Evolutionary conservation across 176 grass and related monocot genomes (phyloP), one percentile per base, ranked within the genome.

Genomic region (Musa beccarii): DNA sequence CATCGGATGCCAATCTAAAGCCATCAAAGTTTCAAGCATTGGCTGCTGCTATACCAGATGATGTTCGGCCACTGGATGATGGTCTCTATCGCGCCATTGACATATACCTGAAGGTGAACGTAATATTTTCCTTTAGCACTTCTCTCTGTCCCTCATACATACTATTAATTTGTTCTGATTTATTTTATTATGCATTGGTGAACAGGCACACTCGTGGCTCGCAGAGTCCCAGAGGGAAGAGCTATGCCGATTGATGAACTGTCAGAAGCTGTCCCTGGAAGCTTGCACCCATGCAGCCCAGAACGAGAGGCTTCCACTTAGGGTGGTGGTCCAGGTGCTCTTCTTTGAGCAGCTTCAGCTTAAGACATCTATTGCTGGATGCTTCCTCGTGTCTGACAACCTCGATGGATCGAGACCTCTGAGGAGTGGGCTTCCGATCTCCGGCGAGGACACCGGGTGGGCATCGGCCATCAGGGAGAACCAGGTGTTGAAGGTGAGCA

Each of bases 291-390:
- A 96, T 15, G 87, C 87, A 0, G 89, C 89, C 0, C 89, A 89
- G 76, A 96, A 96, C 22, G 85, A 89, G 64, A 82, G 92, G 34
- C 87, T 96, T 54, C 92, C 92, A 0, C 83, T 96, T 6, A 83
- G 92, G 8, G 69, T 83, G 51, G 78, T 96, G 9, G 80, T 96
- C 66, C 89, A 89, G 71, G 89, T 96, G 9, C 84, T 96, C 69
- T 96, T 96, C 83, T 96, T 92, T 7, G 92, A 96, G 80, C 92
- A 96, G 76, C 89, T 96, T 70, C 89, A 85, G 78, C 83, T 96
- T 10, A 79, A 87, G 20, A 96, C 80, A 75, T 85, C 83, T 63
- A 92, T 96, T 14, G 85, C 85, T 0, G 89, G 88, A 66, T 96
- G 87, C 71, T 84, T 92, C 28, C 82, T 92, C 68, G 49, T 96